Percentiles rank a stretch among this genome's conserved stretches.
These are phyloP conservation scores for Gossypium lobatum DNA, from an alignment of 441 rosid species.

Conservation along the genomic window DNA sequence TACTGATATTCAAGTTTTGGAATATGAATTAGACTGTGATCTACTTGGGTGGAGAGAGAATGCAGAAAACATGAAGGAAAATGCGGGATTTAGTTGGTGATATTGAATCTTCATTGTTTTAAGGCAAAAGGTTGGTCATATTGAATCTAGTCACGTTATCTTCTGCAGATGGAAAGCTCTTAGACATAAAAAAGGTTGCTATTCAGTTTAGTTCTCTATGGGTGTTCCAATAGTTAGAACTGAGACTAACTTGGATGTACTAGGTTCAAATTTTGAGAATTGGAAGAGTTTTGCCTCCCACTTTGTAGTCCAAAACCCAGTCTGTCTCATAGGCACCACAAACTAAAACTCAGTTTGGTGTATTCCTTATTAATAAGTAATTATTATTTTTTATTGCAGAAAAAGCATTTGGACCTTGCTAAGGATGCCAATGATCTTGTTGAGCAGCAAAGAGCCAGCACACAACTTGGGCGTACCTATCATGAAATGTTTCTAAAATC, in stretches of 20 bases:
- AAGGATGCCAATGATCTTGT: slow-evolving; percentile 57
- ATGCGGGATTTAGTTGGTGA: neutral
- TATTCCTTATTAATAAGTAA: neutral
- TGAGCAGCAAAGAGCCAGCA: slow-evolving; percentile 93
- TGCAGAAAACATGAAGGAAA: neutral
- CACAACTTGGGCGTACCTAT: slow-evolving; percentile 94
- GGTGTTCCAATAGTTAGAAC: neutral
- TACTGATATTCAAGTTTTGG: neutral
- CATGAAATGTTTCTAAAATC: slow-evolving; percentile 62
- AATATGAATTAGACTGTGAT: neutral
- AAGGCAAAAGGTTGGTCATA: neutral
- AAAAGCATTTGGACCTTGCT: slow-evolving; percentile 85
- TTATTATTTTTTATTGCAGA: slow-evolving; percentile 34
- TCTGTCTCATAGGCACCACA: neutral
- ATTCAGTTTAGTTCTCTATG: neutral
- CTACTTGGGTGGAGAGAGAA: neutral
- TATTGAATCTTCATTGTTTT: neutral
- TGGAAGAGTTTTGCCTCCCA: neutral
- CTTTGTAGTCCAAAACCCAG: neutral
- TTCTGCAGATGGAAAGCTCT: neutral
- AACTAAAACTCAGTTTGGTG: neutral
- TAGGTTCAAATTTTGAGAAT: neutral
- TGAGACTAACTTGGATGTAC: neutral
- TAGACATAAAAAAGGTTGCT: neutral
- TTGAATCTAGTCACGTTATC: neutral